Percentiles rank a stretch among this genome's conserved stretches.
Evolutionary conservation across 75 land plant genomes (phyloP).

Genomic region (Pinus tabuliformis): DNA sequence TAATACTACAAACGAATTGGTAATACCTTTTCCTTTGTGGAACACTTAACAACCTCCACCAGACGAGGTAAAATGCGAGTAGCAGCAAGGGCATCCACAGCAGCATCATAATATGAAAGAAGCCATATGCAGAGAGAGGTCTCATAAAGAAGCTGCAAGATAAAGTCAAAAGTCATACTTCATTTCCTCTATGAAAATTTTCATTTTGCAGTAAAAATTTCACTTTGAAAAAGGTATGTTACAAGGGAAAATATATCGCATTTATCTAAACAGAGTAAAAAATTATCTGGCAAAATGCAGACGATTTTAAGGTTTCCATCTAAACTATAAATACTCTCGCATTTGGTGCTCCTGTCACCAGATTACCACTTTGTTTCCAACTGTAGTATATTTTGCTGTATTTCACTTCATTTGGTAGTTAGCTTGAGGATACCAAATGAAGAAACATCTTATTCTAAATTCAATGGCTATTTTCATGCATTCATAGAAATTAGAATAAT

Average conservation of each 20-base stretch:
- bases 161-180: not conserved
- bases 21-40: conserved; percentile 90
- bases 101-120: conserved; percentile 82
- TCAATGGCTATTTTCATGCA: not conserved
- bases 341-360: not conserved
- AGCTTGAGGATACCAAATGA: too few relatives aligned
- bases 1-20: conserved; percentile 1
- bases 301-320: not conserved
- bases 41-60: conserved; percentile 78
- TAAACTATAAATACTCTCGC: not conserved
- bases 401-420: too few relatives aligned
- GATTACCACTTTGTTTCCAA: too few relatives aligned
- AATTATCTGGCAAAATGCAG: not conserved
- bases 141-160: conserved; percentile 87
- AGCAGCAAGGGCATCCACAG: conserved; percentile 68
- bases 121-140: conserved; percentile 92
- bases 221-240: too few relatives aligned
- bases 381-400: too few relatives aligned
- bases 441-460: too few relatives aligned
- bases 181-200: not conserved
- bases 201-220: not conserved
- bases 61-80: conserved; percentile 69
- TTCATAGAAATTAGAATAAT: not conserved
- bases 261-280: not conserved
- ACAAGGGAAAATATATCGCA: not conserved